Evolutionary conservation across 306 rosid species (phyloP), one percentile per base, ranked within the genome.

Genomic region (Pterocarpus santalinus): DNA sequence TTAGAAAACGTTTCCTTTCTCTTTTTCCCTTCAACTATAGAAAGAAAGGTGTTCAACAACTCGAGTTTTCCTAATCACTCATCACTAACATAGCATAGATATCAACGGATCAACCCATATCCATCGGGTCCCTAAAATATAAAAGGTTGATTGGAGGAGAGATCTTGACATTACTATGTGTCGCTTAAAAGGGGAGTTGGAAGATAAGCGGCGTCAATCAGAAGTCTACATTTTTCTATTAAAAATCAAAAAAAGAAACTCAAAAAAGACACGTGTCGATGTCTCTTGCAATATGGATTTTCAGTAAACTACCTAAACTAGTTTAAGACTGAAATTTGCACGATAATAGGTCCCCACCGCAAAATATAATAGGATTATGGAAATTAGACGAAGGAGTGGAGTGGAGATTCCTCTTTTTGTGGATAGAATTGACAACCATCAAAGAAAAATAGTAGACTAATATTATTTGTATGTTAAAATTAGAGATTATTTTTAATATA

Each of bases 141-240:
- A 75, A 61, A 75, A 76, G 38, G 22, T 49, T 68, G n/a, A 66
- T 69, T 62, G 52, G 47, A 52, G 12, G 11, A 33, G 22, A 81
- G 41, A 77, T 41, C 62, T 16, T 62, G 16, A 17, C 46, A 53
- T 16, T 65, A 64, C 34, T 52, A 10, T 35, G 73, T 55, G 36
- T 71, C 44, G 16, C 78, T 53, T 14, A 39, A 77, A 63, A 69
- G 15, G 77, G 86, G 16, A 16, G 73, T 41, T 72, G 51, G 72
- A n/a, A 65, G 77, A 63, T 72, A 69, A 53, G 73, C 56, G 39
- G 70, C 52, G 61, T 69, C 60, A 34, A 44, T 36, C 1, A 32
- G 0, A 10, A 52, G 22, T 41, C 36, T 3, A 3, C 43, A 39
- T 22, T 22, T 22, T 22, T 22, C 28, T 22, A 22, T 22, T 22